Evolutionary conservation across 305 asterid genomes (phyloP), one percentile per base, ranked within the genome.

Genomic region (Solanum chacoense): DNA sequence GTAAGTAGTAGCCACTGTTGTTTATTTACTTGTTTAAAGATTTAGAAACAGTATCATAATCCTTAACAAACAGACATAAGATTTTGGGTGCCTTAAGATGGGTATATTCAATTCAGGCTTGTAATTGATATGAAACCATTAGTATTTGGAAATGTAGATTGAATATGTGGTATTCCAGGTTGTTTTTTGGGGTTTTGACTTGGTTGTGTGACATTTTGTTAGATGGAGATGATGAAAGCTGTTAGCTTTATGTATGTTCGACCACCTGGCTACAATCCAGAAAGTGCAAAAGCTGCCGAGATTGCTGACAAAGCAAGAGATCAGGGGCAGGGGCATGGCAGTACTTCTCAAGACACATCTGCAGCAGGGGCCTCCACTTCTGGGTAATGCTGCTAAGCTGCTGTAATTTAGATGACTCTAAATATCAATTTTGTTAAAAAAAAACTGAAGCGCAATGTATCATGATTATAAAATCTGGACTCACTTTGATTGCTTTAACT

Each of bases 201-300:
- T 67, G 14, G 84, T 85, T 89, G 34, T 89, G 26, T 88, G 80
- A 74, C 36, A 76, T 72, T 73, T 91, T 88, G 88, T 94, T 50
- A 97, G 99, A 89, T 97, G 92, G 99, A 97, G 94, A 92, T 94
- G 96, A 96, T 97, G 99, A 96, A 94, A 94, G 98, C 99, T 85
- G 99, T 97, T 83, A 97, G 99, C 96, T 97, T 97, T 90, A 93
- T 97, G 98, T 97, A 97, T 88, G 98, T 95, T 42, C 94, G 98
- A 76, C 99, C 99, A 29, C 99, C 99, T 69, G 99, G 99, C 31
- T 97, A 97, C 93, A 94, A 97, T 91, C 92, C 98, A 4, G 99
- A 97, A 90, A 97, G 99, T 93, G 99, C 99, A 67, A 96, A 94
- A 91, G 99, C 98, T 90, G 99, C 99, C 24, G 99, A 97, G 93